Conservation (phyloP, 352 stramenopile species). For the Pythium pyrilobum region DNA sequence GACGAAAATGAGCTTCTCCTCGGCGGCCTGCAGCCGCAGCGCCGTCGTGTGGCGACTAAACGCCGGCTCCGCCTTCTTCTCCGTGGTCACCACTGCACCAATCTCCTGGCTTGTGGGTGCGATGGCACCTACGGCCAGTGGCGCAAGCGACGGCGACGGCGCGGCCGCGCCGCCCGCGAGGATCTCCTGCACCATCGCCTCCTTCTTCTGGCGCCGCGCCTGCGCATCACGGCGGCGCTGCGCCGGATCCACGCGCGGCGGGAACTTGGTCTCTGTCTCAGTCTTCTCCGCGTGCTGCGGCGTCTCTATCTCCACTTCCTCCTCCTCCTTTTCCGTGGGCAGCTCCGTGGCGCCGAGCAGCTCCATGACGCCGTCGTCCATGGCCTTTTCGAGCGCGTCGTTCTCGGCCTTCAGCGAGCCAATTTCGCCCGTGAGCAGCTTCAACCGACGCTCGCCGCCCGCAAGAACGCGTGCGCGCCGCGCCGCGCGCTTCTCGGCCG, state of each 20-base stretch:
- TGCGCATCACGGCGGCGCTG: conserved; percentile 69
- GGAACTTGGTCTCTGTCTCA: conserved; percentile 31
- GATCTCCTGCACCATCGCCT: conserved; percentile 52
- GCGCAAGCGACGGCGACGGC: background rate
- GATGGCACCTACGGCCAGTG: background rate
- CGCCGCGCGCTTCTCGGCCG: conserved; percentile 60
- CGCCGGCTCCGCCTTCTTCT: conserved; percentile 17
- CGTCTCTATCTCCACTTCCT: background rate
- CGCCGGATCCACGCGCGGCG: conserved; percentile 47
- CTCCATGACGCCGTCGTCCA: conserved; percentile 46
- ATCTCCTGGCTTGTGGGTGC: conserved; percentile 9
- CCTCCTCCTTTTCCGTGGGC: background rate
- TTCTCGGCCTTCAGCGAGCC: conserved; percentile 43
- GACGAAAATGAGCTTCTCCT: conserved; percentile 60
- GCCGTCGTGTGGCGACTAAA: conserved; percentile 53
- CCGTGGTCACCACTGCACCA: background rate
- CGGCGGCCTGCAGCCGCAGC: conserved; percentile 39
- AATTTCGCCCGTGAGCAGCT: conserved; percentile 64
- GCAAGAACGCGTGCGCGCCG: conserved; percentile 60
- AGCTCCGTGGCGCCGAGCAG: conserved; percentile 20
- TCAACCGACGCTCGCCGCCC: conserved; percentile 51
- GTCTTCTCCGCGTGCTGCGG: background rate
- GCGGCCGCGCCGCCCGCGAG: conserved; percentile 15
- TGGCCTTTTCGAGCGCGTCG: conserved; percentile 32
- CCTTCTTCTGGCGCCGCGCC: conserved; percentile 48